Conservation (phyloP, 371 early-diverging fungal genomes). For the Haplosporangium sp. region DNA sequence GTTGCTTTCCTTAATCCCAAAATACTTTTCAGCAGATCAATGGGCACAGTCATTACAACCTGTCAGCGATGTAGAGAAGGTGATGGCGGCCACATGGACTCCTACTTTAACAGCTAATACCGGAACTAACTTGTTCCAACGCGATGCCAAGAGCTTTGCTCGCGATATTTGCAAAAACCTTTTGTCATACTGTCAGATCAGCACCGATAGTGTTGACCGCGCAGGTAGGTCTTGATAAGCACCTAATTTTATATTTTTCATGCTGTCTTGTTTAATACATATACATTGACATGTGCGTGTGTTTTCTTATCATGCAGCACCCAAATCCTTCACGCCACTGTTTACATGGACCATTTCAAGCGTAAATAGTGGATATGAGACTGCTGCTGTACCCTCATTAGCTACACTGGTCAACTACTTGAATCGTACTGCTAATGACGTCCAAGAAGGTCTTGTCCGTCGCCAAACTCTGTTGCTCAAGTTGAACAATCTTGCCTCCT, state of each 20-base stretch:
- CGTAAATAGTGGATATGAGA: slow-evolving; percentile 22
- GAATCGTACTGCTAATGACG: slow-evolving; percentile 29
- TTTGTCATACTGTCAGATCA: slow-evolving; percentile 59
- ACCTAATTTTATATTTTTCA: no score
- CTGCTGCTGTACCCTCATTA: slow-evolving; percentile 34
- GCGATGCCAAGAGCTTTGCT: slow-evolving; percentile 48
- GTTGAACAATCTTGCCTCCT: slow-evolving; percentile 26
- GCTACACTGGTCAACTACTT: slow-evolving; percentile 29
- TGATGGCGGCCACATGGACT: slow-evolving; percentile 27
- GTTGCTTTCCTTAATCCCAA: slow-evolving; percentile 58
- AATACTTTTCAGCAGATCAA: slow-evolving; percentile 58
- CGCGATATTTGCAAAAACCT: slow-evolving; percentile 57
- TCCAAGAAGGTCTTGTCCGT: slow-evolving; percentile 35
- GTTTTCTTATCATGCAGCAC: background rate
- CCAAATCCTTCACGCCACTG: slow-evolving; percentile 36
- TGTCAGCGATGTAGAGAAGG: slow-evolving; percentile 41
- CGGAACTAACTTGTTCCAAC: slow-evolving; percentile 46
- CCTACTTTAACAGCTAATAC: slow-evolving; percentile 38
- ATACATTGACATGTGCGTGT: background rate
- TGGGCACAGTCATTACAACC: slow-evolving; percentile 52
- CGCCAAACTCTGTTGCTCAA: slow-evolving; percentile 40
- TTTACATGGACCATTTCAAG: slow-evolving; percentile 52
- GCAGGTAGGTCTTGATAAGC: slow-evolving; percentile 20
- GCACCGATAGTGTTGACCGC: slow-evolving; percentile 40
- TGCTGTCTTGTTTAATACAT: no score